Evolutionary conservation across 192 early-diverging fungal genomes (phyloP), one percentile per base, ranked within the genome.

Genomic region (Endogone sp.): DNA sequence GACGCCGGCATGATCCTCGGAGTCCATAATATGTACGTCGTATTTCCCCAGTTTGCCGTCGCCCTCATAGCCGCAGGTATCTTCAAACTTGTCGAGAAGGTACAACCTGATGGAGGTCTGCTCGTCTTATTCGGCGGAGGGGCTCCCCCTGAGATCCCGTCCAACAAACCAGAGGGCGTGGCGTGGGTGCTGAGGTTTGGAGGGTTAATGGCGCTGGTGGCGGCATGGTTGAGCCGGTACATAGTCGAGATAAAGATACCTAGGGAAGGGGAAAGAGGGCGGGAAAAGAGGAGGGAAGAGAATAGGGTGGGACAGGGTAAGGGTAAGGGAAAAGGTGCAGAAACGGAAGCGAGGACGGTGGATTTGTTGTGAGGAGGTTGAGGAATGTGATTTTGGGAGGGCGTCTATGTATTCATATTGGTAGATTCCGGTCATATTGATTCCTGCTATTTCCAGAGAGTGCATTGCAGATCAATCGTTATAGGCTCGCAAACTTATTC

Each of bases 11-110:
- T 93, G 56, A 86, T 95, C 11, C 79, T 97, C 49, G 97, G 95
- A 2, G 92, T 98, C 25, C 94, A 96, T 79, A 99, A 99, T 74
- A 91, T 98, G 72, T 97, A 94, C 73, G 91, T 97, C 62, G 93
- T 95, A 3, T 70, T 96, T 56, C 97, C 97, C 11, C 97, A 99
- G 76, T 94, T 99, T 74, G 76, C 89, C 3, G 88, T 89, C n/a
- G 92, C 93, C 10, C 74, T 94, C 55, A 76, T 93, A 24, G 88
- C 88, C 68, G 86, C 77, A 9, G 3, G 74, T 23, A 74, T 79
- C 6, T 79, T 89, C 73, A 73, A 91, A 3, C 68, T 93, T 24
- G 90, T 56, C n/a, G 29, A 68, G 26, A 63, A n/a, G n/a, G n/a
- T n/a, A 67, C 11, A 63, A 65, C 10, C 29, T 65, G 3, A 63